Percentiles rank a stretch among this genome's conserved stretches.
Conservation (phyloP, 108 stramenopile species). For the Fistulifera solaris region DNA sequence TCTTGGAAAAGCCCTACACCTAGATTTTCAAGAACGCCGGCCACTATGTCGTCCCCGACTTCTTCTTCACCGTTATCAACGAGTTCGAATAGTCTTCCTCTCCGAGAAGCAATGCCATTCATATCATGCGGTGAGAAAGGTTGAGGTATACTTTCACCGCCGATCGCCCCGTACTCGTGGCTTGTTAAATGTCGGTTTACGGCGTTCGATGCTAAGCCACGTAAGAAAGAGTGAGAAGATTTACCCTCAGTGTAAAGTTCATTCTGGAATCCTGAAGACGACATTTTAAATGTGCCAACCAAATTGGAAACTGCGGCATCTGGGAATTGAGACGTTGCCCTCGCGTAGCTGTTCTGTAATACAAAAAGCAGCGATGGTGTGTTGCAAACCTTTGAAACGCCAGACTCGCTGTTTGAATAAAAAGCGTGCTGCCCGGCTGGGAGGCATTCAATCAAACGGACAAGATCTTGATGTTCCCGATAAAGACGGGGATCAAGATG, state of each 20-base stretch:
- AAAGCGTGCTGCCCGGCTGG: constrained; percentile 3
- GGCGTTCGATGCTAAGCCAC: too few species aligned
- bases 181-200: too few species aligned
- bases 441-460: not conserved
- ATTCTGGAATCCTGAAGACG: too few species aligned
- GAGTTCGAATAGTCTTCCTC: constrained; percentile 77
- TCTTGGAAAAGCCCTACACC: constrained; percentile 53
- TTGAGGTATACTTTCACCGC: not conserved
- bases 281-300: too few species aligned
- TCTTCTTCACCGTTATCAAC: constrained; percentile 60
- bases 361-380: not conserved
- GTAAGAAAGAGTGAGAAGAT: too few species aligned
- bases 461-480: too few species aligned
- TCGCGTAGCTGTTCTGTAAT: constrained; percentile 1
- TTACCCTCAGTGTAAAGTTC: too few species aligned
- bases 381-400: not conserved
- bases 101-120: constrained; percentile 16
- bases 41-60: constrained; percentile 59
- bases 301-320: not conserved
- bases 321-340: not conserved
- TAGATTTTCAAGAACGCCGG: constrained; percentile 68
- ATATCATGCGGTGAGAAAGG: constrained; percentile 5
- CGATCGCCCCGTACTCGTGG: too few species aligned
- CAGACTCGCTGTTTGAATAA: not conserved
- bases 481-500: too few species aligned